Evolutionary conservation across 495 filamentous ascomycete genomes (phyloP), one percentile per base, ranked within the genome.

Genomic region (Aspergillus ellipticus): DNA sequence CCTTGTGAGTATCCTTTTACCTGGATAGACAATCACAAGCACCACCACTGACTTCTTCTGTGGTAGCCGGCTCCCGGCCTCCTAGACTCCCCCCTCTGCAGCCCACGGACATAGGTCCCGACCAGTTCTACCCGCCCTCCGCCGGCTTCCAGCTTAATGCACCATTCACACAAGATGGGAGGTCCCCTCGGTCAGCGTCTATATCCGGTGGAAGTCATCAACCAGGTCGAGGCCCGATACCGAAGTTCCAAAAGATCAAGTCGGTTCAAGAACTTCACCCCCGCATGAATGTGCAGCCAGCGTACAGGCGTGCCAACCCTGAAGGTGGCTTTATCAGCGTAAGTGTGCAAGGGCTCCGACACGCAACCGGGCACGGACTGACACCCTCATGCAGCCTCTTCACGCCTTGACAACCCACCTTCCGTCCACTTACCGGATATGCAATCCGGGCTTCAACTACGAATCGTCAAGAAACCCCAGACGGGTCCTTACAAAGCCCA

Each of bases 321-420:
- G 95, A 99, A 67, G 95, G 95, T 53, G 95, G 95, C 50, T 99
- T 99, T 69, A 97, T 99, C 64, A 97, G 95, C 70, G 92, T 96
- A 78, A 76, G 89, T 80, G 24, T 53, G 31, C 49, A 22, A 28
- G n/a, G 15, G 19, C 24, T 37, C 55, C 61, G 20, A 4, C 35
- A 42, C 49, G 16, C 22, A 16, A 16, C 54, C 4, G 28, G 42
- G 8, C 35, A 57, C 26, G 59, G 4, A 56, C 55, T 64, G 54
- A 63, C 54, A 15, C 5, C 42, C 42, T 29, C 19, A 50, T n/a
- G n/a, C 66, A 97, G 92, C 95, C 95, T 48, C 80, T 99, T 49
- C 92, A 97, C 89, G 92, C 95, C 17, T 79, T 99, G 55, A 99
- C 95, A 10, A 87, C 87, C 20, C 91, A 97, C 64, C 82, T 99